These are phyloP conservation scores for Hibiscus syriacus DNA, from an alignment of 345 rosid genomes.

Conservation along the genomic window DNA sequence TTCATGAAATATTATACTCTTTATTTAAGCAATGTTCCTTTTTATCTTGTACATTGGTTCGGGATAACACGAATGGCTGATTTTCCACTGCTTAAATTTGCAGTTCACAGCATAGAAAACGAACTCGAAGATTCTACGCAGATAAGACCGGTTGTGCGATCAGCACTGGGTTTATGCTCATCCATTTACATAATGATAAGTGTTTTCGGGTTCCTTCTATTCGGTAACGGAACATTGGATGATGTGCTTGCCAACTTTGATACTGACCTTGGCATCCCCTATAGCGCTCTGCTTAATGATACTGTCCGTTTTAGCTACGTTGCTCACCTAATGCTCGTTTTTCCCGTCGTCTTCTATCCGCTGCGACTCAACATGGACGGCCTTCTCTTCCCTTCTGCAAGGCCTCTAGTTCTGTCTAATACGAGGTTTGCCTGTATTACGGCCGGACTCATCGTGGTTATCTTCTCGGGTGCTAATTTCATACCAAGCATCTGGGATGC, in stretches of 20 bases:
- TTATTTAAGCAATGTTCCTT: neutral
- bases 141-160: conserved; percentile 59
- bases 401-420: conserved; percentile 46
- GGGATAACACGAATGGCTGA: conserved; percentile 4
- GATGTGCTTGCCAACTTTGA: conserved; percentile 97
- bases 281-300: conserved; percentile 64
- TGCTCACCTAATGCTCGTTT: conserved; percentile 88
- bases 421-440: conserved; percentile 65
- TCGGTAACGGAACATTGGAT: conserved; percentile 67
- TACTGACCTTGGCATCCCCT: too few relatives aligned
- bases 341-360: conserved; percentile 80
- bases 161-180: conserved; percentile 70
- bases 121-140: conserved; percentile 69
- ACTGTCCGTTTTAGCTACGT: conserved; percentile 85
- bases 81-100: conserved; percentile 16
- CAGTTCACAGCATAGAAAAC: conserved; percentile 88
- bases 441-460: conserved; percentile 42
- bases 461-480: conserved; percentile 75
- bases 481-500: conserved; percentile 99
- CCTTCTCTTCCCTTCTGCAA: conserved; percentile 68
- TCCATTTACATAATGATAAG: conserved; percentile 66
- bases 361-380: conserved; percentile 76
- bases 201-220: conserved; percentile 83
- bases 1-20: neutral
- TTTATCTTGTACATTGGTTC: neutral